Evolutionary conservation across 768 basidiomycete species (phyloP), one percentile per base, ranked within the genome.

Genomic region (Leccinum aurantiacum): DNA sequence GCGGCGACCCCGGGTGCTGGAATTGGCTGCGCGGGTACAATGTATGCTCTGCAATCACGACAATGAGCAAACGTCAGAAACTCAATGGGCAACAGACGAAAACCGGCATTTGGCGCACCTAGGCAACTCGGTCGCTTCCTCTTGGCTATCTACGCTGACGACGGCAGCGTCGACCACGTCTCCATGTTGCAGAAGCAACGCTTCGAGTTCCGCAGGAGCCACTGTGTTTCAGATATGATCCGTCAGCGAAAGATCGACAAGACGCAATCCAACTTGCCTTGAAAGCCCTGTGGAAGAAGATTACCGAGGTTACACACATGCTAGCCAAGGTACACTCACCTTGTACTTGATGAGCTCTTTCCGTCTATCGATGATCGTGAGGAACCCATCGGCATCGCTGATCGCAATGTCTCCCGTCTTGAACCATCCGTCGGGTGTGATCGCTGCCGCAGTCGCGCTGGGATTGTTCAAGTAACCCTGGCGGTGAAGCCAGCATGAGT

Each of bases 321-420:
- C 6, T 15, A 17, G 17, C 2, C 3, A 1, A 38, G 0, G 14
- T 25, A 19, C 6, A 57, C 66, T 14, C 7, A 67, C 85, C 77
- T 90, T 90, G 74, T 90, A 89, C 66, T 91, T 89, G 69, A 91
- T 87, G 24, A 90, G 74, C 65, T 90, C 90, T 61, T 91, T 91
- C 51, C 81, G 78, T 35, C 91, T 76, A 65, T 91, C 89, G 2
- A 92, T 86, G 54, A 91, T 89, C 63, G 79, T 82, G 69, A 86
- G 91, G 68, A 80, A 90, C 0, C 92, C 93, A 1, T 92, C 85
- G 3, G 72, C 59, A 61, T 93, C 89, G 13, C 84, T 74, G 17
- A 80, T 70, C 2, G 83, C 89, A 53, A 95, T 83, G 70, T 96
- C 94, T 1, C 94, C 93, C 0, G 93, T 95, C 79, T 89, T 92